A percentile compares a stretch with the other conserved stretches of the same genome.
phyloP scores from a whole-genome alignment of 164 flowering plant species.

The Liriodendron chinense region DNA sequence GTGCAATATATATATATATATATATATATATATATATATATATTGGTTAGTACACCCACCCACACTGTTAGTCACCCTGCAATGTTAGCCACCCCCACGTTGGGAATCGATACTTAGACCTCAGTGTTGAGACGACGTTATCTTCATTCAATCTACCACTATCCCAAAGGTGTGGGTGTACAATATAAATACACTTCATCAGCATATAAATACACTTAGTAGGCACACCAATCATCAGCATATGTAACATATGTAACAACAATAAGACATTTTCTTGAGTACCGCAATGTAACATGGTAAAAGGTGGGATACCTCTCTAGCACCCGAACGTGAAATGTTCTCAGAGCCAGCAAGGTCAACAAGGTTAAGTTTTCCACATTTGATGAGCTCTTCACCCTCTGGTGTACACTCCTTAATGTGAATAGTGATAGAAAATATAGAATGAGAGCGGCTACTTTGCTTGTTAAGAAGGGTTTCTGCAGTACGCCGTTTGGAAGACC shows the following conservation, averaged over 20 bases:
- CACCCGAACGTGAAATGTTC: conserved; percentile 86
- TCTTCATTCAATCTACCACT: too few species aligned
- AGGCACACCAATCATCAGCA: neutral
- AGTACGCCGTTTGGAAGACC: conserved; percentile 75
- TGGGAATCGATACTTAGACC: too few species aligned
- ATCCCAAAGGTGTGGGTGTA: too few species aligned
- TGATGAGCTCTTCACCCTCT: conserved; percentile 82
- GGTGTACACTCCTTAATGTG: conserved; percentile 84
- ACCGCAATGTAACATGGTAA: neutral
- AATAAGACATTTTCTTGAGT: neutral
- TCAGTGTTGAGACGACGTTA: too few species aligned
- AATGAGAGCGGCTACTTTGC: conserved; percentile 88
- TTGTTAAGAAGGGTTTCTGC: conserved; percentile 89
- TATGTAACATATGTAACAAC: neutral
- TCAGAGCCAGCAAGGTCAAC: conserved; percentile 94
- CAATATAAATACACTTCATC: neutral
- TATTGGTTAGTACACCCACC: too few species aligned
- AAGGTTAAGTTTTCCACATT: conserved; percentile 86
- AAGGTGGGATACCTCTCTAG: conserved; percentile 56
- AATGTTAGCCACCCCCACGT: too few species aligned
- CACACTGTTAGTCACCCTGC: too few species aligned
- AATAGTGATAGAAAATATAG: conserved; percentile 82
- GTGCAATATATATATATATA: too few species aligned
- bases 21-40: too few species aligned
- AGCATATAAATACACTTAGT: neutral